phyloP scores from a whole-genome alignment of 495 filamentous ascomycete genomes.

The Cercophora newfieldiana region DNA sequence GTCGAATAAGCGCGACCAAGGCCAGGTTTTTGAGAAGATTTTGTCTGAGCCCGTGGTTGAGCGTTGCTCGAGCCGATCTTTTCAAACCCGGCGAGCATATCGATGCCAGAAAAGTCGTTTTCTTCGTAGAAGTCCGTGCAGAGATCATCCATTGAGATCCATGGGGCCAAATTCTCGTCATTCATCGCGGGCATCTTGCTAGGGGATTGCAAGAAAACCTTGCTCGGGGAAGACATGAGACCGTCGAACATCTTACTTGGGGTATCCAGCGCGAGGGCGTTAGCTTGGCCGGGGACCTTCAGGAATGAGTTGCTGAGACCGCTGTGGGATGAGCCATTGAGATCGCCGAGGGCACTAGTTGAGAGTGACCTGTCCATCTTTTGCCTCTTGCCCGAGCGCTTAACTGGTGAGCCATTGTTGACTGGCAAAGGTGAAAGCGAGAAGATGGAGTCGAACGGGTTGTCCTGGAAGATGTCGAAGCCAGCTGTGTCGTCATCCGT shows the following conservation, averaged over 20 bases:
- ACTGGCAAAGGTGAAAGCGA: constrained; percentile 23
- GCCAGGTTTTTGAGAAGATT: constrained; percentile 34
- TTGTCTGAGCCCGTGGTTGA: constrained; percentile 32
- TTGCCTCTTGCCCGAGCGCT: constrained; percentile 66
- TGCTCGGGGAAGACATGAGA: constrained; percentile 44
- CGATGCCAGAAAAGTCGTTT: constrained; percentile 69
- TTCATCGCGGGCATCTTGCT: constrained; percentile 36
- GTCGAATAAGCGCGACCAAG: constrained; percentile 46
- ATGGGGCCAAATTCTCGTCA: constrained; percentile 47
- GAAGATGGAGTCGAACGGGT: constrained; percentile 44
- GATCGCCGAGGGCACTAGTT: constrained; percentile 64
- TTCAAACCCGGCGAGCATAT: constrained; percentile 86
- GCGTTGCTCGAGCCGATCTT: constrained; percentile 67
- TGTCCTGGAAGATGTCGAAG: constrained; percentile 76
- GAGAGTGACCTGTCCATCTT: constrained; percentile 59
- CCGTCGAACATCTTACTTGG: constrained; percentile 56
- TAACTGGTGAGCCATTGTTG: constrained; percentile 70
- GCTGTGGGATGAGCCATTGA: constrained; percentile 53
- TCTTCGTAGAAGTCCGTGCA: constrained; percentile 58
- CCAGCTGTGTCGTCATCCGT: constrained; percentile 49
- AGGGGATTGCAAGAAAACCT: constrained; percentile 60
- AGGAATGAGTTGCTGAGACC: constrained; percentile 48
- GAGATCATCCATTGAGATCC: constrained; percentile 52
- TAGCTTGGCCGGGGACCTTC: constrained; percentile 41
- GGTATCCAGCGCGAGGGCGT: constrained; percentile 49